Evolutionary conservation across 768 basidiomycete genomes (phyloP), one percentile per base, ranked within the genome.

Genomic region (Xerocomellus intermedius): DNA sequence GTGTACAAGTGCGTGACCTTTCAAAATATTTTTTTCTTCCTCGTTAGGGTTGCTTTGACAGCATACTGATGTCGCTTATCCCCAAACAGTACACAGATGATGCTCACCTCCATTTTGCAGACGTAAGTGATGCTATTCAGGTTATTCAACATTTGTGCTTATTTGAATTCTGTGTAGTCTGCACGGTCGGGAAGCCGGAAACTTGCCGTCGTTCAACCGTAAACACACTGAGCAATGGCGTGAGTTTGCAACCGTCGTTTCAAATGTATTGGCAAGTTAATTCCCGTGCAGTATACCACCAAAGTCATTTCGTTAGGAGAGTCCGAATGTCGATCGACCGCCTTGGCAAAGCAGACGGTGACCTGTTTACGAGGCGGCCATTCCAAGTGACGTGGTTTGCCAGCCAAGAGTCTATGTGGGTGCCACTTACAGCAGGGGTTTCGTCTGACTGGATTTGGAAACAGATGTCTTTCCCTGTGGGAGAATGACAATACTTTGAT

Each of bases 161-260:
- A 28, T 39, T 37, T 60, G 54, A 62, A 70, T 65, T 70, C 8
- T 28, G 21, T 52, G 21, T 52, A 80, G 82, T 50, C 65, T 86
- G 58, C 82, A 83, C 60, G 80, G 81, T 24, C 72, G 80, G 41
- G 78, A 79, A 46, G 73, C 69, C 42, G 75, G 75, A 26, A 65
- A 69, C 39, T 66, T 75, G 22, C 83, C 82, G 22, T 75, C 82
- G 33, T 86, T 88, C 74, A 87, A 82, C 55, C 82, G 83, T 7
- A 82, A 82, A 61, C 86, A 89, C 55, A 84, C 85, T 0, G 83
- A 87, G 60, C 86, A 91, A 62, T 91, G 89, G 89, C 75, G 89
- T 91, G 70, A 68, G 88, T 83, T 26, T 50, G 12, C 6, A 8
- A 16, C 36, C 16, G 32, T 37, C 21, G 28, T 12, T 38, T 54